Base-by-base conservation (phyloP, 768 basidiomycete species). In the Hypsizygus marmoreus region DNA sequence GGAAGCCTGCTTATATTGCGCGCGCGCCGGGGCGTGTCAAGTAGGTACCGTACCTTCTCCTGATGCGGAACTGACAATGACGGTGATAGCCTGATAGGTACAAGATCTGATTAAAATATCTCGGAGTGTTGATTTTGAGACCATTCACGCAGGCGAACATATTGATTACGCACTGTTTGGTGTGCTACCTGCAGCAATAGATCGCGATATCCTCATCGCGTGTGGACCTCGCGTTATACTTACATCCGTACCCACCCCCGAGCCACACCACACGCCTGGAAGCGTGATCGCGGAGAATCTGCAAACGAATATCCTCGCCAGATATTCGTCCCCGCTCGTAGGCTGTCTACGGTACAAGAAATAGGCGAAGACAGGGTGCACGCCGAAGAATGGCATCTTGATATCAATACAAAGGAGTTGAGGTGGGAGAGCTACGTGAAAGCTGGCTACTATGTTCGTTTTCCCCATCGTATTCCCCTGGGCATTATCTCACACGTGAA, bases 391-490 rank as follows among this genome's bases (percentile, higher is more conserved):
- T 92, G 91, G 91, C 73, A 84, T 52, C 68, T 93, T 11, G 86
- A 86, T 38, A 91, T 91, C 50, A 76, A 86, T 57, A 84, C 76
- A 25, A 70, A 75, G 26, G 76, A 83, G 51, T 66, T 91, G 26
- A 70, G 86, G 39, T 93, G 91, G 91, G 88, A 90, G 59, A 91
- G 86, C 58, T 93, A 91, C 62, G 81, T 93, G 56, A 91, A 92
- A 62, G 89, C 88, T 1, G 88, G 86, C 13, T 91, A 89, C 57
- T 87, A 86, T 61, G 89, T 89, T 47, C 50, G 82, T 71, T 10
- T 49, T 14, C 43, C 24, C 17, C 30, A n/a, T 35, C 29, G 19
- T 39, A 35, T 31, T 49, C 49, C 11, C n/a, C 11, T 17, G 16
- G 12, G 7, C n/a, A 6, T 25, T 31, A 22, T 14, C 8, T 19